Conservation (phyloP, 495 filamentous ascomycete species). For the Cenococcum geophilum region DNA sequence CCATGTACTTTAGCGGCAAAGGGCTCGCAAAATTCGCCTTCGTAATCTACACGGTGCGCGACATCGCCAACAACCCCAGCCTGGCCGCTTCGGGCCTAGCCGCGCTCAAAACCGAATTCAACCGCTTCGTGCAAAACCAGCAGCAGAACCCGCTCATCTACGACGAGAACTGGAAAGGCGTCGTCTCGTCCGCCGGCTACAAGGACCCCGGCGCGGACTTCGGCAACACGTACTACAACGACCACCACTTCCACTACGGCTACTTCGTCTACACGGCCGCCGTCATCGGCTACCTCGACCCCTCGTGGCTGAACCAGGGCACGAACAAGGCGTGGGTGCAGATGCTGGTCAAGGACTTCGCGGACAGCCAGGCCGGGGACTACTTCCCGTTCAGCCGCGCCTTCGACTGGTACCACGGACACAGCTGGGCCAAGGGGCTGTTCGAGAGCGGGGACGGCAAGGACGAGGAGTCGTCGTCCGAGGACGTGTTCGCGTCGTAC, state of each 20-base stretch:
- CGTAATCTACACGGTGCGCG: slow-evolving; percentile 59
- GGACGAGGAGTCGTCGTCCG: slow-evolving; percentile 82
- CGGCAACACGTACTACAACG: slow-evolving; percentile 65
- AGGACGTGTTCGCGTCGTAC: slow-evolving; percentile 78
- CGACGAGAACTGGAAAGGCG: slow-evolving; percentile 64
- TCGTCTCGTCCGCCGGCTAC: slow-evolving; percentile 79
- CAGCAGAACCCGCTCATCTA: slow-evolving; percentile 71
- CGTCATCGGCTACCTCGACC: slow-evolving; percentile 73
- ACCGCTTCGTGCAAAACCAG: slow-evolving; percentile 63
- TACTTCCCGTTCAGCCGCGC: slow-evolving; percentile 64
- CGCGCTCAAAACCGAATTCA: slow-evolving; percentile 67
- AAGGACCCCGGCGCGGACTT: slow-evolving; percentile 54
- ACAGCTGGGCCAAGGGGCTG: slow-evolving; percentile 92
- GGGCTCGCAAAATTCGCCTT: slow-evolving; percentile 79
- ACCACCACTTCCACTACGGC: slow-evolving; percentile 90
- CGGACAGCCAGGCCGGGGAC: slow-evolving; percentile 57
- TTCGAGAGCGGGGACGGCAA: slow-evolving; percentile 83
- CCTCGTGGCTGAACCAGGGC: slow-evolving; percentile 55
- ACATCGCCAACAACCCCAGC: slow-evolving; percentile 54
- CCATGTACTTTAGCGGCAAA: slow-evolving; percentile 94
- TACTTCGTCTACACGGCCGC: slow-evolving; percentile 90
- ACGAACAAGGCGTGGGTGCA: slow-evolving; percentile 74
- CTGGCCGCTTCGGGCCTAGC: slow-evolving; percentile 54
- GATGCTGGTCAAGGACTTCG: slow-evolving; percentile 48
- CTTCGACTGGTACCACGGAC: slow-evolving; percentile 89